A percentile compares a stretch with the other conserved stretches of the same genome.
Evolutionary conservation across 2,329 filamentous ascomycete genomes (phyloP).

Genomic region (Claviceps capensis): DNA sequence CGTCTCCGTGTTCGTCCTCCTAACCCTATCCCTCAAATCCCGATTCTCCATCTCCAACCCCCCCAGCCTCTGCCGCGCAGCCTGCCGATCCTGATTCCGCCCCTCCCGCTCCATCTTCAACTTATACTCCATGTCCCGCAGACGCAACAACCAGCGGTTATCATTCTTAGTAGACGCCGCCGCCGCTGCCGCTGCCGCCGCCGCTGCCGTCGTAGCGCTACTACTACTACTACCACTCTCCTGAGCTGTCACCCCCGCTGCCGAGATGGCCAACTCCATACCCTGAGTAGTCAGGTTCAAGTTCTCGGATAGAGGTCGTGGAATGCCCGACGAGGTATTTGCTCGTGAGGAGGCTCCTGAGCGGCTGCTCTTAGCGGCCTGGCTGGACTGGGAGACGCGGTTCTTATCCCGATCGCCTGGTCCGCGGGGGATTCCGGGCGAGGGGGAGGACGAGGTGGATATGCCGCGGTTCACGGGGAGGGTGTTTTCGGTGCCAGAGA

Average conservation of each 20-base stretch:
- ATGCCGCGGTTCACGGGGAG: slow-evolving; percentile 8
- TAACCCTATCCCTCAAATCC: slow-evolving; percentile 51
- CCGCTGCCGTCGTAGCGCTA: slow-evolving; percentile 8
- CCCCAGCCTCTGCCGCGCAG: slow-evolving; percentile 66
- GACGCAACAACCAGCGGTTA: slow-evolving; percentile 69
- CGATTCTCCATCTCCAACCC: slow-evolving; percentile 64
- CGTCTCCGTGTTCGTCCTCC: slow-evolving; percentile 14
- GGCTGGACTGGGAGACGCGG: slow-evolving; percentile 18
- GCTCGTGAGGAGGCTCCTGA: slow-evolving; percentile 18
- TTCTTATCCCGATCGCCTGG: slow-evolving; percentile 32
- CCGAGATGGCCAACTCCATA: slow-evolving; percentile 15
- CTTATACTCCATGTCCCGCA: slow-evolving; percentile 77
- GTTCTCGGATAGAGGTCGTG: slow-evolving; percentile 12
- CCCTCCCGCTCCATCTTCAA: slow-evolving; percentile 85
- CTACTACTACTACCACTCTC: neutral
- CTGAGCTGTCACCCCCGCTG: neutral
- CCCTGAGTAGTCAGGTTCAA: slow-evolving; percentile 4
- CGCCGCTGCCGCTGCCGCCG: neutral
- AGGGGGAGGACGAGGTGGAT: slow-evolving; percentile 28
- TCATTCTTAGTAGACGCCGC: slow-evolving; percentile 28
- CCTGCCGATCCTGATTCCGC: slow-evolving; percentile 68
- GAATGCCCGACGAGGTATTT: slow-evolving; percentile 15
- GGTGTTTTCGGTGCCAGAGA: slow-evolving; percentile 25
- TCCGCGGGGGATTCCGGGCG: slow-evolving; percentile 39
- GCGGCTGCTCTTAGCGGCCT: slow-evolving; percentile 14